phyloP scores from a whole-genome alignment of 2,329 filamentous ascomycete species.

The Ascochyta pisi region DNA sequence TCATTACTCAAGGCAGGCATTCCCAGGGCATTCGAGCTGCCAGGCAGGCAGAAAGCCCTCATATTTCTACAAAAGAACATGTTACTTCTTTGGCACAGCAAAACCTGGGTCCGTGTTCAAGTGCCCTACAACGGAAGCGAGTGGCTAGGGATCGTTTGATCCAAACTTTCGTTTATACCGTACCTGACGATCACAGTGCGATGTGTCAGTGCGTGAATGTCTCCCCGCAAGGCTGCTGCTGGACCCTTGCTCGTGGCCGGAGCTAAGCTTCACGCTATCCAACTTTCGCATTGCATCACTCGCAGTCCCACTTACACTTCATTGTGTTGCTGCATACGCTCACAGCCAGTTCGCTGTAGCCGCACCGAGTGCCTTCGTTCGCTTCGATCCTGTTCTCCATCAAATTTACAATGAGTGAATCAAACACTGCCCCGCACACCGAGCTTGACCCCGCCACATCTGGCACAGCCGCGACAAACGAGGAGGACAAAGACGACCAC shows the following conservation, averaged over 20 bases:
- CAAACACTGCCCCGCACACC: constrained; percentile 36
- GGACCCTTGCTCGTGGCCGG: constrained; percentile 23
- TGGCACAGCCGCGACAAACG: constrained; percentile 21
- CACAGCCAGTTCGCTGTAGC: neutral
- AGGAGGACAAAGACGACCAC: constrained; percentile 36
- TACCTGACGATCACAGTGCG: constrained; percentile 22
- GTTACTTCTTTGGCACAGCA: too few relatives aligned
- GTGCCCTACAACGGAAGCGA: neutral
- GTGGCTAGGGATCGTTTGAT: neutral
- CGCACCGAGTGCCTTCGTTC: neutral
- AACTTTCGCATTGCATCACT: constrained; percentile 23
- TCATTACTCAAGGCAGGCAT: too few relatives aligned
- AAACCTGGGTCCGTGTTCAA: neutral
- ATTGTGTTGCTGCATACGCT: neutral
- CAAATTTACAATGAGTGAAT: constrained; percentile 30
- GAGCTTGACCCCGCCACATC: constrained; percentile 36
- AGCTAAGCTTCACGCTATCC: constrained; percentile 24
- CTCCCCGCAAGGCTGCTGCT: constrained; percentile 16
- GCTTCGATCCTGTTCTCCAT: neutral
- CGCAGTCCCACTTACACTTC: neutral
- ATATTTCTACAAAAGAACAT: too few relatives aligned
- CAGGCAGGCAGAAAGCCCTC: too few relatives aligned
- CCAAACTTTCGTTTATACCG: neutral
- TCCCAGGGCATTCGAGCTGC: too few relatives aligned
- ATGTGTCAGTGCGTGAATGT: constrained; percentile 25